Conservation (phyloP, 1,139 yeast genomes). For the Lodderomyces beijingensis region DNA sequence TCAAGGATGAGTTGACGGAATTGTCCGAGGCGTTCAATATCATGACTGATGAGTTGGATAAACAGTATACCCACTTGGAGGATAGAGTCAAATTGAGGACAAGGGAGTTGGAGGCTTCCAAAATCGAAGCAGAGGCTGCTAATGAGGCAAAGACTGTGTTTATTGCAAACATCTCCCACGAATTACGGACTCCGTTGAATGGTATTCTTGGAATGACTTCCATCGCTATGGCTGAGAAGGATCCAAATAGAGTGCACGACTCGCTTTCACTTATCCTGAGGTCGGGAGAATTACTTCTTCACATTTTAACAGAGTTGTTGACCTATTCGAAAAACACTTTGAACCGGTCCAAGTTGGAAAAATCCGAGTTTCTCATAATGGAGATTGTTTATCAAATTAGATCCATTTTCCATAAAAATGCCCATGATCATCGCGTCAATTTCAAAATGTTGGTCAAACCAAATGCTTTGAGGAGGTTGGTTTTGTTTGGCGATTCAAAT, state of each 20-base stretch:
- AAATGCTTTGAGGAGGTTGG: conserved; percentile 54
- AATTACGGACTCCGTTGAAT: conserved; percentile 88
- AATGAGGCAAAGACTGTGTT: conserved; percentile 93
- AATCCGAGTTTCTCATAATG: conserved; percentile 67
- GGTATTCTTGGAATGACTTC: conserved; percentile 97
- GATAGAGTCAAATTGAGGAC: conserved; percentile 89
- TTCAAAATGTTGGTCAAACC: conserved; percentile 57
- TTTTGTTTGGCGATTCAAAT: conserved; percentile 79
- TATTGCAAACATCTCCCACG: conserved; percentile 95
- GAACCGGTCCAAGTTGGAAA: conserved; percentile 78
- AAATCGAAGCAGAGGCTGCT: conserved; percentile 86
- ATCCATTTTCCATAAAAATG: conserved; percentile 83
- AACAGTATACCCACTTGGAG: conserved; percentile 79
- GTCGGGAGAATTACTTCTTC: conserved; percentile 82
- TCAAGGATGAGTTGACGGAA: conserved; percentile 84
- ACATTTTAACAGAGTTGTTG: conserved; percentile 80
- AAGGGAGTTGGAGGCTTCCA: conserved; percentile 81
- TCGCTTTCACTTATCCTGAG: conserved; percentile 71
- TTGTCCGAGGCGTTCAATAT: conserved; percentile 84
- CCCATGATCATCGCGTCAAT: conserved; percentile 70
- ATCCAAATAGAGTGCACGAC: conserved; percentile 59
- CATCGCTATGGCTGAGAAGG: conserved; percentile 82
- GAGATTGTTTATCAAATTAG: conserved; percentile 81
- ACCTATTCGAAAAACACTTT: conserved; percentile 90
- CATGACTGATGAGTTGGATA: conserved; percentile 83